Conservation (phyloP, 768 basidiomycete species). For the Naganishia vishniacii region DNA sequence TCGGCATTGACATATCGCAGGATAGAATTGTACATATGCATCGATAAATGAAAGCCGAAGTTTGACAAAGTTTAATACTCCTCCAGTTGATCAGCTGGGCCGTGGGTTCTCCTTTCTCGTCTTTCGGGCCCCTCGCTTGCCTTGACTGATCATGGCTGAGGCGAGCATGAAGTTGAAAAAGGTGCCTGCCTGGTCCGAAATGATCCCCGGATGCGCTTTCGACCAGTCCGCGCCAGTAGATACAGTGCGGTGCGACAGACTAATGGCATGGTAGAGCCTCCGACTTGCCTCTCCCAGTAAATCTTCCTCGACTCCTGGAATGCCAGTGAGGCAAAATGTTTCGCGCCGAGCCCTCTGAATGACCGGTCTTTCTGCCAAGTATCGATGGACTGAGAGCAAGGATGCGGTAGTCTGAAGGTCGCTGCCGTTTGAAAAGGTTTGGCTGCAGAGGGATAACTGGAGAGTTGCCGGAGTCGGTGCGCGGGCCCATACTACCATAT, state of each 20-base stretch:
- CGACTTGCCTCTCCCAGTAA: neutral
- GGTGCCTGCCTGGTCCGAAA: neutral
- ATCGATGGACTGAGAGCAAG: neutral
- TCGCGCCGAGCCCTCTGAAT: slow-evolving; percentile 7
- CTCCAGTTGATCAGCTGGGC: no score
- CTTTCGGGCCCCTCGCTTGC: neutral
- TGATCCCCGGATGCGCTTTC: no score
- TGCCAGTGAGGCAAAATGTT: slow-evolving; percentile 4
- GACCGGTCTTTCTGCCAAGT: neutral
- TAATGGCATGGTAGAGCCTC: neutral
- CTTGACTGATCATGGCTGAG: neutral
- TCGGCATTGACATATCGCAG: neutral
- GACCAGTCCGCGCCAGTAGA: no score
- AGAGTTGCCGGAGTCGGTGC: neutral
- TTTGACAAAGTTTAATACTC: neutral
- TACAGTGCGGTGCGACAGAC: no score
- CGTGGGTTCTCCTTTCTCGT: neutral
- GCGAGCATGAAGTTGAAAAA: slow-evolving; percentile 6
- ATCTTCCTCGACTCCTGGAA: neutral
- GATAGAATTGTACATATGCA: neutral
- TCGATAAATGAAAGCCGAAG: neutral
- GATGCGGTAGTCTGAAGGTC: slow-evolving; percentile 1
- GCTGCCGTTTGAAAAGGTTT: neutral
- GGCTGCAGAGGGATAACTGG: neutral
- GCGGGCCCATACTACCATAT: neutral